Evolutionary conservation across 2,329 filamentous ascomycete species (phyloP), one percentile per base, ranked within the genome.

Genomic region (Albophoma yamanashiensis): DNA sequence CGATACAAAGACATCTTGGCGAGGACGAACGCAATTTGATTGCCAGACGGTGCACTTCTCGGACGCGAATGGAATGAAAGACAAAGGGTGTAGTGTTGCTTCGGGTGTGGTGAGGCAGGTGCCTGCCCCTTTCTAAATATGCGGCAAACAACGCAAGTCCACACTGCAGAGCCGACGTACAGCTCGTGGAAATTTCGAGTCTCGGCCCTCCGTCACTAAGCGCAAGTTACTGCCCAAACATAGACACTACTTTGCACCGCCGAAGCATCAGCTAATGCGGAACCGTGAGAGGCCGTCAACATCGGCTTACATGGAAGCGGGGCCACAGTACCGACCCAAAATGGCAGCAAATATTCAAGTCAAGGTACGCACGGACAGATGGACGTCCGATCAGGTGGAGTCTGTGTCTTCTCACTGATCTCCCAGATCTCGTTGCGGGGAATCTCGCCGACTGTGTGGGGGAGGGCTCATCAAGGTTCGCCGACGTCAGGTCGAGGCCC

Each of bases 1-100:
- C 78, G 75, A 63, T 76, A 79, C 25, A 73, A 67, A 14, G 71
- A 68, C 73, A 74, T 75, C 60, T 20, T 64, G 56, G 20, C 22
- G 7, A 11, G 38, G 38, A 55, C 38, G 42, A 17, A 25, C 11
- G 11, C 40, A 40, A 36, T 25, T n/a, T 25, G 17, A 40, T 15
- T 52, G 20, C 17, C 3, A 20, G 2, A n/a, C 9, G 2, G 17
- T 27, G 52, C 5, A 31, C 27, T 36, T 25, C 4, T 4, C 20
- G 9, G 55, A 43, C 40, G 39, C 9, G 31, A 36, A 36, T 5
- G 27, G 5, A 31, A 31, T 31, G 27, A 7, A n/a, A 12, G 27
- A 31, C 15, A 27, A 12, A 7, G 9, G 47, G 27, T 14, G 9
- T 27, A 6, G 17, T 12, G 7, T 36, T 4, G 31, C 47, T 31